Conservation (phyloP, 2,329 filamentous ascomycete genomes). For the Phialemonium atrogriseum region DNA sequence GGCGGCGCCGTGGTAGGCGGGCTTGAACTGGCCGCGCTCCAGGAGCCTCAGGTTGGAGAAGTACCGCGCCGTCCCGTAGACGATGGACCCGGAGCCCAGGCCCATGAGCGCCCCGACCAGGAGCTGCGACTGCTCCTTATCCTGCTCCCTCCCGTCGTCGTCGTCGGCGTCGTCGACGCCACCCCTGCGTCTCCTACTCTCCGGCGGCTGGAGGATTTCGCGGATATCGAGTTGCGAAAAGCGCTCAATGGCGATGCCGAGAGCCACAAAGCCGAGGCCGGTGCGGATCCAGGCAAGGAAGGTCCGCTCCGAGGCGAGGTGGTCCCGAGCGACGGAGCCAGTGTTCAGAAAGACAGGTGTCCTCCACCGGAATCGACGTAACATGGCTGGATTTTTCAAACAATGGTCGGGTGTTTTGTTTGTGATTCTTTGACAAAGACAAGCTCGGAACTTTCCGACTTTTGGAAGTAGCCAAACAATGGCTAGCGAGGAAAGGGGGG, state of each 20-base stretch:
- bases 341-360: conserved; percentile 31
- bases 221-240: conserved; percentile 35
- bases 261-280: conserved; percentile 41
- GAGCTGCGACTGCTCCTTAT: conserved; percentile 22
- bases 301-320: conserved; percentile 45
- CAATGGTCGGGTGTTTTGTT: no score
- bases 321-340: conserved; percentile 40
- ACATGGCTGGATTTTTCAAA: no score
- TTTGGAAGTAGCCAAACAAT: no score
- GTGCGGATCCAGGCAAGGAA: conserved; percentile 44
- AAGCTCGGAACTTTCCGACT: no score
- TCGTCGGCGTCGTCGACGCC: not conserved
- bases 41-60: conserved; percentile 33
- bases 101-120: conserved; percentile 32
- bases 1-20: conserved; percentile 21
- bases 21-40: conserved; percentile 32
- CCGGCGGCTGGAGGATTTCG: conserved; percentile 15
- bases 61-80: conserved; percentile 38
- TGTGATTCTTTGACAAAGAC: no score
- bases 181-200: conserved; percentile 2
- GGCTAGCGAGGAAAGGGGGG: no score
- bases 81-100: conserved; percentile 34
- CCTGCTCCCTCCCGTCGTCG: conserved; percentile 10
- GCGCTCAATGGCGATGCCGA: conserved; percentile 39
- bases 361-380: no score